Conservation (phyloP, 257 asterid genomes). For the Coffea canephora region DNA sequence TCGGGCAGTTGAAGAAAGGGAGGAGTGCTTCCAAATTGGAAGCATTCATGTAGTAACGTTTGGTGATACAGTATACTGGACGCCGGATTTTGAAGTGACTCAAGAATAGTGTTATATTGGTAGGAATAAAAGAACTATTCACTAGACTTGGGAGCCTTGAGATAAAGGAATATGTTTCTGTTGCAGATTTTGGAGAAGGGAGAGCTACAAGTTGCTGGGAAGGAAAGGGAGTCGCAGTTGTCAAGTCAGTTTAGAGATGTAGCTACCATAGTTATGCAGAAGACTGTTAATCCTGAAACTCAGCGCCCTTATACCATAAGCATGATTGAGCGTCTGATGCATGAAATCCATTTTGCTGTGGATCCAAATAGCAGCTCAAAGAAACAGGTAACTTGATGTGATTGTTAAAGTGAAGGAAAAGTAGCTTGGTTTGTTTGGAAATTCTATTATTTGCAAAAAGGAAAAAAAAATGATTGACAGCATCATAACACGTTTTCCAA, state of each 20-base stretch:
- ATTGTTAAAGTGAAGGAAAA: background rate
- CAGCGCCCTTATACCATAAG: constrained; percentile 89
- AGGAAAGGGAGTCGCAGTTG: constrained; percentile 91
- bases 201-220: constrained; percentile 96
- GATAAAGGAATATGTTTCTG: background rate
- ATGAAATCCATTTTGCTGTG: constrained; percentile 88
- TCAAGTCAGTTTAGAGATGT: constrained; percentile 91
- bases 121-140: background rate
- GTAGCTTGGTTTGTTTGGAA: too few species aligned
- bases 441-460: too few species aligned
- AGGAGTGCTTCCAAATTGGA: background rate
- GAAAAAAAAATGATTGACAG: too few species aligned
- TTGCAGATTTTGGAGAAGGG: constrained; percentile 95
- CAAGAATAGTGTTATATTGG: background rate
- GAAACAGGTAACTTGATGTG: constrained; percentile 62
- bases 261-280: constrained; percentile 92
- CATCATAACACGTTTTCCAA: too few species aligned
- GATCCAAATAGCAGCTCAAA: constrained; percentile 92
- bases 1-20: too few species aligned
- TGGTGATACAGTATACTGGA: background rate
- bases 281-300: constrained; percentile 88
- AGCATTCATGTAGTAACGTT: constrained; percentile 7
- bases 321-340: constrained; percentile 97
- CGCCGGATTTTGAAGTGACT: too few species aligned
- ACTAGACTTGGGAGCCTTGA: background rate